Percentiles rank a stretch among this genome's conserved stretches.
phyloP scores from a whole-genome alignment of 1,139 yeast genomes.

The Keqinozyma sinolaborantium region DNA sequence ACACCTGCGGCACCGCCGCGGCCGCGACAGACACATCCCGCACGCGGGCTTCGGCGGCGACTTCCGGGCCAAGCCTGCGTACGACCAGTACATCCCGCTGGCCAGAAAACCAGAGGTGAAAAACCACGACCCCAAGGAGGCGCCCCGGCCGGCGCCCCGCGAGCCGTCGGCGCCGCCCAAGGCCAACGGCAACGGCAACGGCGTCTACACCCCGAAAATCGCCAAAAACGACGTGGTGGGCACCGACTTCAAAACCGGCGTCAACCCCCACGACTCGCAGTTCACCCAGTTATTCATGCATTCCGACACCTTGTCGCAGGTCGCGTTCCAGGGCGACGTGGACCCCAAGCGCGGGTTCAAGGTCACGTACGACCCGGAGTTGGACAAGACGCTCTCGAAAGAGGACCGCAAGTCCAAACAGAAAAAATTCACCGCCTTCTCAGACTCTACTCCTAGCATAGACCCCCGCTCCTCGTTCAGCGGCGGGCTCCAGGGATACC shows the following conservation, averaged over 20 bases:
- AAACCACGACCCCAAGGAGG: no score
- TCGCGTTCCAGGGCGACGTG: constrained; percentile 10
- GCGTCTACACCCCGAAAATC: background rate
- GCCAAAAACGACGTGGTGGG: constrained; percentile 15
- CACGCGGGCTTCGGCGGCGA: no score
- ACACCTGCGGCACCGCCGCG: background rate
- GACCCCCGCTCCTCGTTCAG: constrained; percentile 35
- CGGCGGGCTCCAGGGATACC: constrained; percentile 24
- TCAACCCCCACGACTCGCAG: constrained; percentile 27
- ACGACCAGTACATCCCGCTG: background rate
- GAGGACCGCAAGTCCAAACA: constrained; percentile 32
- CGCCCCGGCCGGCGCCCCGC: no score
- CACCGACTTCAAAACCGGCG: constrained; percentile 30
- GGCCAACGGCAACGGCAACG: background rate
- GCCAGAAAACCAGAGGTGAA: no score
- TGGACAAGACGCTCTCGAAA: constrained; percentile 23
- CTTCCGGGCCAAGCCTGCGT: background rate
- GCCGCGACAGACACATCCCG: background rate
- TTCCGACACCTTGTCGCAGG: constrained; percentile 15
- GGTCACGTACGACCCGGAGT: constrained; percentile 60
- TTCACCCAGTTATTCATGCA: constrained; percentile 32
- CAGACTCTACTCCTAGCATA: constrained; percentile 34
- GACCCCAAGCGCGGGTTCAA: constrained; percentile 32
- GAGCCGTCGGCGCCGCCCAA: no score
- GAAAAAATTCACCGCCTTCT: constrained; percentile 34